Evolutionary conservation across 2,329 filamentous ascomycete genomes (phyloP).

Genomic region (Xylariaceae sp.): DNA sequence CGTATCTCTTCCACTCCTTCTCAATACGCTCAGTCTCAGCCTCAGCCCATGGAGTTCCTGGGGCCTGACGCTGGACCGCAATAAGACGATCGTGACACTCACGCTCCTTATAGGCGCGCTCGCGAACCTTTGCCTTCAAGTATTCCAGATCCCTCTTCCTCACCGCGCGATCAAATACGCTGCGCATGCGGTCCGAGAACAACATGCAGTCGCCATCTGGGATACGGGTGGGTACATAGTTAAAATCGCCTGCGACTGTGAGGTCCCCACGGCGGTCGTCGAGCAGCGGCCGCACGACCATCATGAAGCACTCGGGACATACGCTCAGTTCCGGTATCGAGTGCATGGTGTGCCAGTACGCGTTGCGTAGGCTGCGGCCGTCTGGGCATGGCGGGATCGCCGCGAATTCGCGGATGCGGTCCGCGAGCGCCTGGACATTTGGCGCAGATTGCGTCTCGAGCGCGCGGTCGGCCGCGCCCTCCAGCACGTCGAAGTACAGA

Average conservation of each 20-base stretch:
- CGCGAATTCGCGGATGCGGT: conserved; percentile 66
- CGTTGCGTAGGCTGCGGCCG: conserved; percentile 66
- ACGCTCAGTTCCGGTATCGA: conserved; percentile 79
- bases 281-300: conserved; percentile 75
- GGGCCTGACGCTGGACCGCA: conserved; percentile 32
- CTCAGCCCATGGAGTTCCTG: conserved; percentile 48
- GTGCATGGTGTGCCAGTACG: conserved; percentile 79
- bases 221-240: conserved; percentile 63
- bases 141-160: conserved; percentile 70
- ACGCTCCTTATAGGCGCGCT: conserved; percentile 65
- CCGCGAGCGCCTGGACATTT: conserved; percentile 67
- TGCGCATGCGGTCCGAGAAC: conserved; percentile 80
- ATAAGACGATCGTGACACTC: conserved; percentile 49
- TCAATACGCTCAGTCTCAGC: conserved; percentile 56
- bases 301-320: conserved; percentile 85
- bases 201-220: conserved; percentile 72
- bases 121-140: conserved; percentile 62
- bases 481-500: conserved; percentile 67
- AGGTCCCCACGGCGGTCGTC: conserved; percentile 51
- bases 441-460: conserved; percentile 53
- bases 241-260: conserved; percentile 69
- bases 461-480: conserved; percentile 61
- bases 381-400: conserved; percentile 68
- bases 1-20: conserved; percentile 64
- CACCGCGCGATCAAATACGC: conserved; percentile 72